Evolutionary conservation across 805 yeast species (phyloP), one percentile per base, ranked within the genome.

Genomic region (Candida ipomoeae): DNA sequence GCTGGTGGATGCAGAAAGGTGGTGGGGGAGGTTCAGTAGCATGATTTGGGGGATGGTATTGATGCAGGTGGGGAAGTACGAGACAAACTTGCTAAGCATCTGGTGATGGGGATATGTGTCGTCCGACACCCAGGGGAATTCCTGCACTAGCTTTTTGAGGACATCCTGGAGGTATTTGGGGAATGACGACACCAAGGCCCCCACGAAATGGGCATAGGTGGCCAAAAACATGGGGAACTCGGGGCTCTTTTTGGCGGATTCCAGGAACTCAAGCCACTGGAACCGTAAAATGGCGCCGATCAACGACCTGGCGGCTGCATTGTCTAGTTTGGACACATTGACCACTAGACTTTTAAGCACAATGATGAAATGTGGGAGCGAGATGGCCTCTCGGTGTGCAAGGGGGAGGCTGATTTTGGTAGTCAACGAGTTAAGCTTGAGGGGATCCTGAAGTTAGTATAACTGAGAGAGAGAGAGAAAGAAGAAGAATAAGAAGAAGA

Each of bases 151-250:
- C 51, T 80, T 78, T 52, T 76, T 72, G 18, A 87, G 83, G n/a
- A 92, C 88, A 52, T 88, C 95, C 55, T 81, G 79, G 81, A 94
- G 83, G 88, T 96, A 92, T 65, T 84, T 88, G 6, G 98, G 98
- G 53, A 84, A 76, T 42, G 92, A 86, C 3, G 96, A 85, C 36
- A 91, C 87, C 48, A 92, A 75, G 26, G 91, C 87, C 41, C 82
- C 77, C 42, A 89, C 69, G 65, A 94, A 94, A 40, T 82, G 84
- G 43, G 85, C 77, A 66, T 87, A 90, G 43, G 75, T 70, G 44
- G 74, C 70, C 23, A 80, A 67, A 57, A 84, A 79, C 37, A 46
- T 50, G 14, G 46, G 38, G 42, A 58, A 60, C 17, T 55, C 62
- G 3, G 55, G 57, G 14, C 55, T 46, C 5, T 59, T 59, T 6